Percentiles rank a stretch among this genome's conserved stretches.
phyloP scores from a whole-genome alignment of 1,284 basidiomycete genomes.

The Trichosporon sp. region DNA sequence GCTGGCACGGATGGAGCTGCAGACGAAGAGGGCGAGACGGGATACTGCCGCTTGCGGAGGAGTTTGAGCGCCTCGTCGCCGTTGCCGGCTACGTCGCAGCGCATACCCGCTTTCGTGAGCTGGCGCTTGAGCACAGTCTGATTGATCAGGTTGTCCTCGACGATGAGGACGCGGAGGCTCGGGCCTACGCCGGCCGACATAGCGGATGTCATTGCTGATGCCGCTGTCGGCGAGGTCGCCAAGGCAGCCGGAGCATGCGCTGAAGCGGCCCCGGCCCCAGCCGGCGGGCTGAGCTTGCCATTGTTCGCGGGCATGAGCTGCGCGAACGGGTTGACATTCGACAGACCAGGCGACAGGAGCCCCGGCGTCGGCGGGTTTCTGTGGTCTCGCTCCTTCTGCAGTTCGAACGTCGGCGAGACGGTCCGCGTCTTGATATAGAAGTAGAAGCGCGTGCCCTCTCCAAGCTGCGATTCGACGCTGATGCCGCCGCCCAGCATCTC shows the following conservation, averaged over 20 bases:
- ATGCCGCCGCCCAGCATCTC: constrained; percentile 34
- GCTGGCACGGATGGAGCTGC: neutral
- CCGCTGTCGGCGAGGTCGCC: too few relatives aligned
- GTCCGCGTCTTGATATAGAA: constrained; percentile 30
- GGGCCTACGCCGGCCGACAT: neutral
- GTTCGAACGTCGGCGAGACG: neutral
- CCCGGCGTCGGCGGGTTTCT: neutral
- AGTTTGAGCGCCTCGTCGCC: constrained; percentile 40
- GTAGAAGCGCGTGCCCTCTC: constrained; percentile 46
- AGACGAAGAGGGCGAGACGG: neutral
- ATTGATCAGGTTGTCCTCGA: constrained; percentile 47
- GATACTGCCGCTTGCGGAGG: constrained; percentile 14
- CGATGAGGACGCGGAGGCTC: constrained; percentile 18
- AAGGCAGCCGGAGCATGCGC: too few relatives aligned
- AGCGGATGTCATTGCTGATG: neutral
- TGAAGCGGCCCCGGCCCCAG: too few relatives aligned
- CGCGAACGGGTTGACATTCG: neutral
- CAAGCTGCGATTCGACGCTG: constrained; percentile 25
- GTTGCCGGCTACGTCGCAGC: constrained; percentile 36
- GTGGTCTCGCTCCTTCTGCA: neutral
- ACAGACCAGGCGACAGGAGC: neutral
- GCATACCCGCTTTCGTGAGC: constrained; percentile 34
- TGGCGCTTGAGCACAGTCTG: constrained; percentile 44
- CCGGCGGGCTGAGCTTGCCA: neutral
- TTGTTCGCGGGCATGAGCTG: neutral